Evolutionary conservation across 352 stramenopile species (phyloP), one percentile per base, ranked within the genome.

Genomic region (Phytopythium ostracodes): DNA sequence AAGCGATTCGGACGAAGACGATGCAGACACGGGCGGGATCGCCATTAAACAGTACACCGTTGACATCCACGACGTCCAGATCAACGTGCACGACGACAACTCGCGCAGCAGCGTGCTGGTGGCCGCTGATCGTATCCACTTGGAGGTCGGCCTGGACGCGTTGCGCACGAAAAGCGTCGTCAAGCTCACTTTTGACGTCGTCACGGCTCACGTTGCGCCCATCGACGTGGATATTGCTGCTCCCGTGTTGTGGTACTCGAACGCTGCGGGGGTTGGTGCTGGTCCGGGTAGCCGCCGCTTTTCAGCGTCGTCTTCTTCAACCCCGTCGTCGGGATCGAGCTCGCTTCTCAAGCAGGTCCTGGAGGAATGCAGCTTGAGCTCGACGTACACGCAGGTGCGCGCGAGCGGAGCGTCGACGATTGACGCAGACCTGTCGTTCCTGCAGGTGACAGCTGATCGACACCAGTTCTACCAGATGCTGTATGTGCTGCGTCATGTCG

Each of bases 401-500:
- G 42, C 56, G 10, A 84, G 71, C 11, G 70, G 71, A 10, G 70
- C 77, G 4, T 91, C 76, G 0, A 71, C 64, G 1, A 80, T 89
- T 0, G 72, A 87, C 40, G 72, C 79, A 6, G 79, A 92, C 49
- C 63, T 95, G 52, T 91, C 84, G 0, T 88, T 87, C 31, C 59
- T 93, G 20, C 75, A 88, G 52, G 69, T 93, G 5, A 88, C 81
- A 1, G 87, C 81, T 0, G 86, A 95, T 66, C 74, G 81, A 6
- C 76, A 90, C 33, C 84, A 93, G 57, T 95, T 95, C 55, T 93
- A 89, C 57, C 86, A 95, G 61, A 74, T 91, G 22, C 67, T 95
- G 40, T 87, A 89, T 38, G 84, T 93, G 4, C 69, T 89, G 46
- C 70, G 81, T 9, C 80, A 92, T 58, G 86, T 95, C 1, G 59